Percentiles rank a stretch among this genome's conserved stretches.
Conservation (phyloP, 108 stramenopile genomes). For the Skeletonema costatum region DNA sequence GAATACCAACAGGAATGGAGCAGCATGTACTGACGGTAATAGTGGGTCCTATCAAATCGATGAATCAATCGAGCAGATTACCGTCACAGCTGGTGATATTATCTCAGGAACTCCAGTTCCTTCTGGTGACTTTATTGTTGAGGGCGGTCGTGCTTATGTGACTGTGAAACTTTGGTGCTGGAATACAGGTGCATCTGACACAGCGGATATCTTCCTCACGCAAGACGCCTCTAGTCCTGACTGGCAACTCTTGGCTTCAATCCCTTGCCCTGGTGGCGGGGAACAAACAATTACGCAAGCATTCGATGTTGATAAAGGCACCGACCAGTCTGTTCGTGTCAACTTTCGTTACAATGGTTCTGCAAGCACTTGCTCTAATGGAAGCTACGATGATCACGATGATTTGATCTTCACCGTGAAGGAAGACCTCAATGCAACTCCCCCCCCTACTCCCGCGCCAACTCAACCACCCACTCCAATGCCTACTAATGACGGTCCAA, state of each 20-base stretch:
- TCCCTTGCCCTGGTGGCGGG: not conserved
- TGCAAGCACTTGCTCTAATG: not conserved
- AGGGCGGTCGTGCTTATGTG: constrained; percentile 3
- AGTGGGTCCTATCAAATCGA: constrained; percentile 7
- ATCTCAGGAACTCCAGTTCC: not conserved
- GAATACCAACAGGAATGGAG: constrained; percentile 5
- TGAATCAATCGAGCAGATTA: not conserved
- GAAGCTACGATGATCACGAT: constrained; percentile 23
- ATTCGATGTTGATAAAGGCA: not conserved
- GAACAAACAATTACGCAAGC: not conserved
- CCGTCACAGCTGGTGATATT: constrained; percentile 3
- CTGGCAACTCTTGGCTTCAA: not conserved
- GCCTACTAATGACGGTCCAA: too few relatives aligned
- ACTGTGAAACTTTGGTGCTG: constrained; percentile 8
- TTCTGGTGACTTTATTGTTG: not conserved
- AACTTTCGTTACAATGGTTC: constrained; percentile 2
- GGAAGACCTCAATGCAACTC: not conserved
- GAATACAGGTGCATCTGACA: not conserved
- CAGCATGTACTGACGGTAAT: constrained; percentile 15
- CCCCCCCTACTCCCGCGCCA: too few relatives aligned
- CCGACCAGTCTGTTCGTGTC: not conserved
- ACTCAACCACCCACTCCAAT: too few relatives aligned
- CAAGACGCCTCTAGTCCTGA: constrained; percentile 11
- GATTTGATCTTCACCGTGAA: constrained; percentile 20
- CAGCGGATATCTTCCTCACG: constrained; percentile 14